These are phyloP conservation scores for Starmerella powellii DNA, from an alignment of 805 yeast species.

Conservation along the genomic window DNA sequence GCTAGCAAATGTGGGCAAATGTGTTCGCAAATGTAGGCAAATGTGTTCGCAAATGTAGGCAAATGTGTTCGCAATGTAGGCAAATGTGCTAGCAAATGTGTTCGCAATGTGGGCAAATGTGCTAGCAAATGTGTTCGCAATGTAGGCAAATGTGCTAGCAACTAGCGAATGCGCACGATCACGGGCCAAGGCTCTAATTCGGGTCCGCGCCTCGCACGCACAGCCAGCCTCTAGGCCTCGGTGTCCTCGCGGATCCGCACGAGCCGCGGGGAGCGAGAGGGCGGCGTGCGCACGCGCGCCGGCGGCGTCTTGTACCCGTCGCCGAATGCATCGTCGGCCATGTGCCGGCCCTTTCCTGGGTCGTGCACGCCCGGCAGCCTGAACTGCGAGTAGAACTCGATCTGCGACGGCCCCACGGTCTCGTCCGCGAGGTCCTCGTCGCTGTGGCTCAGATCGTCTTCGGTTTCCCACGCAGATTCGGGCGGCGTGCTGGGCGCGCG, in stretches of 20 bases:
- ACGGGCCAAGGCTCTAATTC: too few species aligned
- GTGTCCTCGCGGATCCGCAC: not conserved
- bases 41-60: too few species aligned
- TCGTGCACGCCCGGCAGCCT: not conserved
- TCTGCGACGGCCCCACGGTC: not conserved
- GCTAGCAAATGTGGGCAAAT: too few species aligned
- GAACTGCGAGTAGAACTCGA: constrained; percentile 9
- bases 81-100: too few species aligned
- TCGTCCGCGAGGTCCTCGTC: not conserved
- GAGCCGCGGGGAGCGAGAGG: not conserved
- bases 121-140: too few species aligned
- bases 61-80: too few species aligned
- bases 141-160: too few species aligned
- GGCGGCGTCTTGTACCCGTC: constrained; percentile 6
- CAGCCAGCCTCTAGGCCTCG: not conserved
- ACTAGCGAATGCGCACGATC: too few species aligned
- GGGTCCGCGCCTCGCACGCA: too few species aligned
- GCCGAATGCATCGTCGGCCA: not conserved
- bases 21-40: too few species aligned
- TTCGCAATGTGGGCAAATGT: too few species aligned
- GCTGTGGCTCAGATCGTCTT: not conserved
- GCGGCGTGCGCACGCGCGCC: not conserved
- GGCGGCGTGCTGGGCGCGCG: not conserved
- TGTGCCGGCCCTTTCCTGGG: not conserved
- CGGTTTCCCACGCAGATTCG: not conserved